These are phyloP conservation scores for Penicillium sumatraense DNA, from an alignment of 2,329 filamentous ascomycete genomes.

Conservation along the genomic window DNA sequence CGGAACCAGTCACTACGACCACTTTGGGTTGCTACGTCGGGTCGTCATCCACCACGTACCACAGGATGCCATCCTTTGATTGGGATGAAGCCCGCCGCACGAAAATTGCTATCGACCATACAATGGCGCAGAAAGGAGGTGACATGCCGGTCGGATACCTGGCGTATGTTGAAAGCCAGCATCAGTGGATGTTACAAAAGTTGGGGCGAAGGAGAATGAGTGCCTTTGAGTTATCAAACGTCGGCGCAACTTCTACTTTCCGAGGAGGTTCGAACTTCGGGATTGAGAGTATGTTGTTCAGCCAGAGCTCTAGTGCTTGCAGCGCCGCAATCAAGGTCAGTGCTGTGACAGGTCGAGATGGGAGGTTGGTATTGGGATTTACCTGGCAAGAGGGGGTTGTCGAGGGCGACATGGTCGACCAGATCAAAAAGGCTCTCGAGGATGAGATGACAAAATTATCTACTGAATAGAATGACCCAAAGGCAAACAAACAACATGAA, in stretches of 20 bases:
- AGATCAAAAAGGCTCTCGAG: too few relatives aligned
- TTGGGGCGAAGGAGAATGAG: background rate
- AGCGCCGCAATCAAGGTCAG: slow-evolving; percentile 16
- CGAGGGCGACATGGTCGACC: too few relatives aligned
- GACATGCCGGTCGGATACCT: background rate
- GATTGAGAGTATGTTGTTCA: slow-evolving; percentile 13
- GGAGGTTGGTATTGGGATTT: background rate
- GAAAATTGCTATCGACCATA: background rate
- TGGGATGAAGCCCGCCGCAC: background rate
- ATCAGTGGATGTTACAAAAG: background rate
- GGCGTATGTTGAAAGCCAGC: background rate
- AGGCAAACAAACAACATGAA: too few relatives aligned
- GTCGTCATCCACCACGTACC: background rate
- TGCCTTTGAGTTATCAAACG: background rate
- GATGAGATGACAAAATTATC: too few relatives aligned
- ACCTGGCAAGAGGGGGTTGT: background rate
- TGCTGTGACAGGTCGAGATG: slow-evolving; percentile 11
- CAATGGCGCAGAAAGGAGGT: background rate
- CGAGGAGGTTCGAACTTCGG: background rate
- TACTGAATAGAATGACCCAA: too few relatives aligned
- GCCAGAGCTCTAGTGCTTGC: slow-evolving; percentile 16
- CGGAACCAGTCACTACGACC: background rate
- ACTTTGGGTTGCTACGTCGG: background rate
- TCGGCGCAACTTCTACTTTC: background rate
- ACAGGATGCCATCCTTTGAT: background rate